Conservation (phyloP, 2,329 filamentous ascomycete species). For the Ophidiomyces ophidiicola region DNA sequence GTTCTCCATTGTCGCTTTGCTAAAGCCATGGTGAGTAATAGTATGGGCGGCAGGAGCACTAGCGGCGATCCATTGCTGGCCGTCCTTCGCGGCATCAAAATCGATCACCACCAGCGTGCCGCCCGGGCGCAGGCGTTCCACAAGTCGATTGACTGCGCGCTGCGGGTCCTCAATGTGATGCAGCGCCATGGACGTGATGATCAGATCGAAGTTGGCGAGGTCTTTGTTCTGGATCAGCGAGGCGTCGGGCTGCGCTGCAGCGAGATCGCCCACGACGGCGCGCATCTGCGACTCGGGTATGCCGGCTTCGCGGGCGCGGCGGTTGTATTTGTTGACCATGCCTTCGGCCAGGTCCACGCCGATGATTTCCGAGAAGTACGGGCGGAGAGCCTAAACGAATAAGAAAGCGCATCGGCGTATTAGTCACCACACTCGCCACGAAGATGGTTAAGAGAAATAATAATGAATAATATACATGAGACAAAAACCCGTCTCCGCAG, state of each 20-base stretch:
- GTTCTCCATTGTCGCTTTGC: slow-evolving; percentile 8
- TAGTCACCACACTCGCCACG: neutral
- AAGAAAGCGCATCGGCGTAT: too few relatives aligned
- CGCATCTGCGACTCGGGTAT: slow-evolving; percentile 11
- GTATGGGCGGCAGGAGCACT: slow-evolving; percentile 11
- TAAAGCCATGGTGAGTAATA: slow-evolving; percentile 14
- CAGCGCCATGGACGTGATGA: slow-evolving; percentile 12
- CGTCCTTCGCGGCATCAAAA: slow-evolving; percentile 7
- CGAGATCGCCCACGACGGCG: slow-evolving; percentile 13
- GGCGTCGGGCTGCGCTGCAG: neutral
- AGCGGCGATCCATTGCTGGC: neutral
- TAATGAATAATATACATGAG: slow-evolving; percentile 8
- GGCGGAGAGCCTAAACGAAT: slow-evolving; percentile 11
- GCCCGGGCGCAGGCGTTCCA: slow-evolving; percentile 13
- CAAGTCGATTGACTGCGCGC: slow-evolving; percentile 5
- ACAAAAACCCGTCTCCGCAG: slow-evolving; percentile 15
- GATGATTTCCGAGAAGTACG: slow-evolving; percentile 14
- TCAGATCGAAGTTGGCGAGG: slow-evolving; percentile 15
- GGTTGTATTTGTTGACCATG: slow-evolving; percentile 15
- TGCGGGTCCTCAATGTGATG: slow-evolving; percentile 15
- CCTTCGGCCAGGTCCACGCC: slow-evolving; percentile 15
- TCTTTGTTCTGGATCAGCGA: slow-evolving; percentile 8
- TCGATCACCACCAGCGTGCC: slow-evolving; percentile 15
- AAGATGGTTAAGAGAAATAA: neutral
- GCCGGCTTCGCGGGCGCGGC: slow-evolving; percentile 6